These are phyloP conservation scores for Sugiyamaella xylanicola DNA, from an alignment of 1,139 yeast species.

Conservation along the genomic window DNA sequence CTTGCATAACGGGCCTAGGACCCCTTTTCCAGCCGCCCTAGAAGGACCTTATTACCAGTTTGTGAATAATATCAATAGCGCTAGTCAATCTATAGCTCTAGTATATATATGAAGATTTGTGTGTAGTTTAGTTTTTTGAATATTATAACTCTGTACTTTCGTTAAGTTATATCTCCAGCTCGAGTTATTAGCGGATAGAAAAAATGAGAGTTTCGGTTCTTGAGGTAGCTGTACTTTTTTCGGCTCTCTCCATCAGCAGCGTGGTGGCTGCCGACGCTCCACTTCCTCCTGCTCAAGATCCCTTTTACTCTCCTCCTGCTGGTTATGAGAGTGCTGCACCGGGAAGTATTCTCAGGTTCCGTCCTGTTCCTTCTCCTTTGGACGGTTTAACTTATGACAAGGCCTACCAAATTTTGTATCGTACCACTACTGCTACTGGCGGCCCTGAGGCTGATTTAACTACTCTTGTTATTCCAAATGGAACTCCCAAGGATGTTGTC, in stretches of 20 bases:
- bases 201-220: slow-evolving; percentile 1
- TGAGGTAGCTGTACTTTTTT: neutral
- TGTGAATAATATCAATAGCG: neutral
- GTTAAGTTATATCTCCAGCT: too few species aligned
- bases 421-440: slow-evolving; percentile 35
- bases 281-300: slow-evolving; percentile 29
- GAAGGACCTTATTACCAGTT: too few species aligned
- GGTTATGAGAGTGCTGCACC: slow-evolving; percentile 25
- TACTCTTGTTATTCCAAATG: slow-evolving; percentile 35
- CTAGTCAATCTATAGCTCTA: neutral
- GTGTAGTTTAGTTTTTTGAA: too few species aligned
- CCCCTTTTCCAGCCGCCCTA: neutral
- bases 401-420: slow-evolving; percentile 36
- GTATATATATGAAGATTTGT: too few species aligned
- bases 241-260: slow-evolving; percentile 1
- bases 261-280: slow-evolving; percentile 1
- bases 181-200: neutral
- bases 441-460: slow-evolving; percentile 36
- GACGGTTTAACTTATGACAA: slow-evolving; percentile 20
- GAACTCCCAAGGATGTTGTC: slow-evolving; percentile 24
- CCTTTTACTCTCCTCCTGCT: slow-evolving; percentile 32
- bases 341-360: slow-evolving; percentile 28
- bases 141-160: too few species aligned
- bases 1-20: neutral
- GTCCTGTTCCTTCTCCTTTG: slow-evolving; percentile 26